These are phyloP conservation scores for Taphrina confusa DNA, from an alignment of 1,139 yeast species.

Conservation along the genomic window DNA sequence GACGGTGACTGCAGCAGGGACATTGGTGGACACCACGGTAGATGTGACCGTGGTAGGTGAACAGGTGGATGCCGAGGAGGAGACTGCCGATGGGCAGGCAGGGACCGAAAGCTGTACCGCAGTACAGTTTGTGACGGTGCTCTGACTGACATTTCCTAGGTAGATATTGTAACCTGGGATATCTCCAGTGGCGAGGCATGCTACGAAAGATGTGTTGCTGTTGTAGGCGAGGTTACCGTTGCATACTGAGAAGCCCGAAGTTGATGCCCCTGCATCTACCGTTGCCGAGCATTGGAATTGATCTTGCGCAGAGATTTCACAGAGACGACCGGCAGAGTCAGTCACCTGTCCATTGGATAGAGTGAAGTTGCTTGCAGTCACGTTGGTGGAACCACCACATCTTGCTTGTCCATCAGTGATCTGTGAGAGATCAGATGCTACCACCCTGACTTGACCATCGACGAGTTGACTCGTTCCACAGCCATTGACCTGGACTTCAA, in stretches of 20 bases:
- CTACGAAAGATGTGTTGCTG: slow-evolving; percentile 15
- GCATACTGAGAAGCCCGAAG: slow-evolving; percentile 22
- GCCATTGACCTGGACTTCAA: slow-evolving; percentile 8
- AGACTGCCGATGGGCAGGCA: background rate
- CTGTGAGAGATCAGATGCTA: slow-evolving; percentile 5
- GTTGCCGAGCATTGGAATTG: slow-evolving; percentile 26
- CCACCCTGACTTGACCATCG: slow-evolving; percentile 22
- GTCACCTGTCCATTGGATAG: slow-evolving; percentile 22
- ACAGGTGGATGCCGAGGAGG: slow-evolving; percentile 3
- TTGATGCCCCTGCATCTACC: slow-evolving; percentile 5
- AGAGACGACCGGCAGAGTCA: slow-evolving; percentile 30
- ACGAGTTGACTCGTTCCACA: slow-evolving; percentile 8
- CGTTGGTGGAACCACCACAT: slow-evolving; percentile 16
- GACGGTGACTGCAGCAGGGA: slow-evolving; percentile 49
- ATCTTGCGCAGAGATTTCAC: slow-evolving; percentile 22
- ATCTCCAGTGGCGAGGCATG: slow-evolving; percentile 25
- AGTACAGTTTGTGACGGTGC: slow-evolving; percentile 20
- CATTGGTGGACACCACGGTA: slow-evolving; percentile 46
- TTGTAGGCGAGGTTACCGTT: slow-evolving; percentile 15
- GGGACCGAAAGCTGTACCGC: slow-evolving; percentile 15
- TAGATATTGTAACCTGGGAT: slow-evolving; percentile 22
- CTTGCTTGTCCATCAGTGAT: slow-evolving; percentile 29
- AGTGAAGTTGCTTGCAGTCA: slow-evolving; percentile 11
- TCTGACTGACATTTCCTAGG: slow-evolving; percentile 6
- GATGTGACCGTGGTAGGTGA: slow-evolving; percentile 15